A percentile compares a stretch with the other conserved stretches of the same genome.
These are phyloP conservation scores for Inosperma sp. DNA, from an alignment of 768 basidiomycete species.

Conservation along the genomic window DNA sequence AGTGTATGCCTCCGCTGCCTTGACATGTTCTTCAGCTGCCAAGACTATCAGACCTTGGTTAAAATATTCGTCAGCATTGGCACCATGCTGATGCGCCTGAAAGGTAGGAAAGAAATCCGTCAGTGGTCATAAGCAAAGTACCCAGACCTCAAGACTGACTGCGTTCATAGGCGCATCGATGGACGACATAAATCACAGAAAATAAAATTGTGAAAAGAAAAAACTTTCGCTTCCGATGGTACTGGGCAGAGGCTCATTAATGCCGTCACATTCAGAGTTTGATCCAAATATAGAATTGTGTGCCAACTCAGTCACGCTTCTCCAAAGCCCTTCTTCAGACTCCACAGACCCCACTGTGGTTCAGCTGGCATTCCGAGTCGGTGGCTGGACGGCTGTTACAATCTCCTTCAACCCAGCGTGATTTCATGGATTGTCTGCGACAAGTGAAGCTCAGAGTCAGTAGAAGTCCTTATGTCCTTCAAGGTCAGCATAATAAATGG, in stretches of 20 bases:
- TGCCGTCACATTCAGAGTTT: no score
- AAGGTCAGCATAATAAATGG: no score
- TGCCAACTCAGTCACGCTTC: no score
- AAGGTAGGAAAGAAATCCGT: background rate
- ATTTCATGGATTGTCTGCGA: no score
- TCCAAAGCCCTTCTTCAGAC: no score
- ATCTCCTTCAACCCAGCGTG: no score
- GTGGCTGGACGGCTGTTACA: no score
- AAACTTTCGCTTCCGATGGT: background rate
- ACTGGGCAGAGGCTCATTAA: background rate
- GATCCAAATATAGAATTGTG: no score
- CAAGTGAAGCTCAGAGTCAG: no score
- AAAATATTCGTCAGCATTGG: slow-evolving; percentile 70
- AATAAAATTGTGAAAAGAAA: background rate
- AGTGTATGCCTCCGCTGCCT: slow-evolving; percentile 72
- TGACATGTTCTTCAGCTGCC: slow-evolving; percentile 68
- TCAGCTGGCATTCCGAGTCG: no score
- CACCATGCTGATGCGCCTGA: slow-evolving; percentile 80
- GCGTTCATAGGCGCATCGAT: slow-evolving; percentile 50
- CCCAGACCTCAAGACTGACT: slow-evolving; percentile 30
- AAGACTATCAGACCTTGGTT: slow-evolving; percentile 64
- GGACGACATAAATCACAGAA: slow-evolving; percentile 29
- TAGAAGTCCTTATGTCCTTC: no score
- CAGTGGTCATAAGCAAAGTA: slow-evolving; percentile 1
- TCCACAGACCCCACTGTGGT: no score